Evolutionary conservation across 1,284 basidiomycete species (phyloP).

Genomic region (Cyathus olla): DNA sequence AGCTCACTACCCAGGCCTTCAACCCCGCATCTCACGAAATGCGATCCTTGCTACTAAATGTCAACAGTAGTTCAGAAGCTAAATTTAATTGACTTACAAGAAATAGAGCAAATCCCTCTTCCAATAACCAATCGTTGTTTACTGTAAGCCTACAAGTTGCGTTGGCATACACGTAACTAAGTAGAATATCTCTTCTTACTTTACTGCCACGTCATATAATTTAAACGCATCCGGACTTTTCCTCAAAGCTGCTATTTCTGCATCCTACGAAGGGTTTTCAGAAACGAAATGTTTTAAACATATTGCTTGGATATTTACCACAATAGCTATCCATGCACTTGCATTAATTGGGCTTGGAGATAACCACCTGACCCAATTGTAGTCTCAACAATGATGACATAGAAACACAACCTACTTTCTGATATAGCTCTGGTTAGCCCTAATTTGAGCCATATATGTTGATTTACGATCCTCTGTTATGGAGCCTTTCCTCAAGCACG

Average conservation of each 20-base stretch:
- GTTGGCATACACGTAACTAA: no score
- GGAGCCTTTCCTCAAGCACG: constrained; percentile 59
- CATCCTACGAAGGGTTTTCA: constrained; percentile 57
- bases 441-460: constrained; percentile 66
- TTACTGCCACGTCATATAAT: constrained; percentile 75
- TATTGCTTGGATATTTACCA: constrained; percentile 54
- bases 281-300: not conserved
- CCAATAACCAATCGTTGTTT: constrained; percentile 74
- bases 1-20: constrained; percentile 73
- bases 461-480: constrained; percentile 47
- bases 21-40: constrained; percentile 75
- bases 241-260: constrained; percentile 70
- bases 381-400: not conserved
- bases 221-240: constrained; percentile 68
- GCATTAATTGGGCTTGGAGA: constrained; percentile 76
- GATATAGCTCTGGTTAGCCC: constrained; percentile 68
- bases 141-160: constrained; percentile 58
- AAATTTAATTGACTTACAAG: constrained; percentile 51
- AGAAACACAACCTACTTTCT: constrained; percentile 53
- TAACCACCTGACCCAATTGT: constrained; percentile 60
- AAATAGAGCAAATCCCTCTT: constrained; percentile 77
- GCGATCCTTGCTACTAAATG: constrained; percentile 68
- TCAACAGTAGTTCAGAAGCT: constrained; percentile 3
- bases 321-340: constrained; percentile 73
- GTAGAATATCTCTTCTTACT: constrained; percentile 46